Evolutionary conservation across 192 early-diverging fungal species (phyloP).

Genomic region (Backusella australiensis): DNA sequence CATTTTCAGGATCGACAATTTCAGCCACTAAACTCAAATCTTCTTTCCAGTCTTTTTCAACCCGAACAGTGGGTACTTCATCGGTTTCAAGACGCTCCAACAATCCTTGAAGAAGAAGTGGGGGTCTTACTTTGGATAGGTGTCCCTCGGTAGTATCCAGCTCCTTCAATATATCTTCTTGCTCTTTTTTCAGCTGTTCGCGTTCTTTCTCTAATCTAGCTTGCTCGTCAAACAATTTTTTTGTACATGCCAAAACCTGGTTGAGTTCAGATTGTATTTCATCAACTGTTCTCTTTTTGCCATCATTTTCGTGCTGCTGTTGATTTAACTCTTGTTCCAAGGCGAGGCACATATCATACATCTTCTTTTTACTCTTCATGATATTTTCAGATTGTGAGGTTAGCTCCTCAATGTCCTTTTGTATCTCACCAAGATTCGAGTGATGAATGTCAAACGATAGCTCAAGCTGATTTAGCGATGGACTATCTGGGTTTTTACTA

Average conservation of each 20-base stretch:
- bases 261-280: constrained; percentile 37
- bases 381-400: constrained; percentile 36
- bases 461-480: constrained; percentile 46
- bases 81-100: constrained; percentile 36
- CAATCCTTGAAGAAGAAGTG: constrained; percentile 42
- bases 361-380: constrained; percentile 40
- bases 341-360: constrained; percentile 41
- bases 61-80: constrained; percentile 8
- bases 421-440: constrained; percentile 51
- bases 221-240: constrained; percentile 38
- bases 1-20: neutral
- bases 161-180: constrained; percentile 24
- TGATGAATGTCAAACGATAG: constrained; percentile 50
- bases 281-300: neutral
- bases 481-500: neutral
- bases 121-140: constrained; percentile 44
- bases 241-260: constrained; percentile 32
- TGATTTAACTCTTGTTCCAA: constrained; percentile 34
- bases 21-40: constrained; percentile 20
- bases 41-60: constrained; percentile 37
- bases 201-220: constrained; percentile 32
- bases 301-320: neutral
- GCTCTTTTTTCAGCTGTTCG: constrained; percentile 39
- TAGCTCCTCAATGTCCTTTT: constrained; percentile 43
- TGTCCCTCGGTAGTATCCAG: constrained; percentile 36